Evolutionary conservation across 2,329 filamentous ascomycete genomes (phyloP).

Genomic region (Ascochyta rabiei): DNA sequence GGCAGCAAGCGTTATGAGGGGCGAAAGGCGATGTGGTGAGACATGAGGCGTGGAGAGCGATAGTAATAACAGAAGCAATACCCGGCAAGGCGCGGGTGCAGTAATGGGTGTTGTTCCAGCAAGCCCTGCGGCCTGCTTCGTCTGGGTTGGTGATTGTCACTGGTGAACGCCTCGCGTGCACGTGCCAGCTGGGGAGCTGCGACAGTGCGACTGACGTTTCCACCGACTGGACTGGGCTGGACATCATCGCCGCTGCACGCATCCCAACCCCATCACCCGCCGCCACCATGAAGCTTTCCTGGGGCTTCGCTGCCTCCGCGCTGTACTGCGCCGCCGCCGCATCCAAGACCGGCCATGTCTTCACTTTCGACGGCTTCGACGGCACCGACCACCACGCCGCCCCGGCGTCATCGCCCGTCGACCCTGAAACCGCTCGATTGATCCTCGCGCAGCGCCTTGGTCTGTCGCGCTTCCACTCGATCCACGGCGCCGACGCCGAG

Average conservation of each 20-base stretch:
- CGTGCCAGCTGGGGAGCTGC: constrained; percentile 3
- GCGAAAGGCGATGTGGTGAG: constrained; percentile 13
- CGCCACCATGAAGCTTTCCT: constrained; percentile 54
- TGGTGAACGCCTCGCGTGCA: constrained; percentile 3
- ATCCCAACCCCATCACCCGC: constrained; percentile 27
- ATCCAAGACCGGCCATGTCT: constrained; percentile 44
- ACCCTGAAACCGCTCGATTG: constrained; percentile 55
- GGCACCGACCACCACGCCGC: constrained; percentile 21
- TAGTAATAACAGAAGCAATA: background rate
- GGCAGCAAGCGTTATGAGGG: constrained; percentile 19
- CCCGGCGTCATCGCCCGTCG: constrained; percentile 31
- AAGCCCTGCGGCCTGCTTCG: background rate
- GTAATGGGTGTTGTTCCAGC: constrained; percentile 1
- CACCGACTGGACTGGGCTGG: background rate
- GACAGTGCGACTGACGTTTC: constrained; percentile 9
- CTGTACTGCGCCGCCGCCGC: constrained; percentile 46
- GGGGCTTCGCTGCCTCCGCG: constrained; percentile 48
- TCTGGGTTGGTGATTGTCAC: background rate
- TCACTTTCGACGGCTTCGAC: constrained; percentile 47
- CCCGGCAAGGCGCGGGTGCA: background rate
- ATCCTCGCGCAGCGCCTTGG: constrained; percentile 59
- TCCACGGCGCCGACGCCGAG: constrained; percentile 49
- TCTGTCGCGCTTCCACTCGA: constrained; percentile 55
- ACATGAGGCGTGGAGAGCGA: constrained; percentile 24
- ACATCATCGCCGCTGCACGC: constrained; percentile 27